Conservation (phyloP, 148 eudicot genomes). For the Chenopodium quinoa region DNA sequence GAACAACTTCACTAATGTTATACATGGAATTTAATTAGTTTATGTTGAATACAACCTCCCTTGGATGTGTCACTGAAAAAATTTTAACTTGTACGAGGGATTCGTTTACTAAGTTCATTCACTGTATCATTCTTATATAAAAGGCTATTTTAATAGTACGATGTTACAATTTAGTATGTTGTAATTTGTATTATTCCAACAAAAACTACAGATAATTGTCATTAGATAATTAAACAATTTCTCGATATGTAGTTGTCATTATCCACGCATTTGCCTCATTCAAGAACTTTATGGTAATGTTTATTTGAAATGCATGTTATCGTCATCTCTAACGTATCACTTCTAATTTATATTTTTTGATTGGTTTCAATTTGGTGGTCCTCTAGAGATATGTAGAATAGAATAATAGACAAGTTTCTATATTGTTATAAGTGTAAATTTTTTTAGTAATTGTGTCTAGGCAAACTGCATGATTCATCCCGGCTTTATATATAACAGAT, state of each 20-base stretch:
- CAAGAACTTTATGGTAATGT: neutral
- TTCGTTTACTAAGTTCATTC: neutral
- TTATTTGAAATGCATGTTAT: neutral
- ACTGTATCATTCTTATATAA: neutral
- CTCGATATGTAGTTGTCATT: neutral
- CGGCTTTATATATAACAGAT: no score
- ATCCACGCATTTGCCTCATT: neutral
- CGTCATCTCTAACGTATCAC: neutral
- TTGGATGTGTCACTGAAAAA: conserved; percentile 4
- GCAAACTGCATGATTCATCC: no score
- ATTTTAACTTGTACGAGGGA: neutral
- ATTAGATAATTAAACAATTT: neutral
- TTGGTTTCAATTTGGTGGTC: neutral
- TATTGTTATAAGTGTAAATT: no score
- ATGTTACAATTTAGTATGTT: neutral
- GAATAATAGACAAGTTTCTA: no score
- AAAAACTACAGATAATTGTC: neutral
- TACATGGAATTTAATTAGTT: conserved; percentile 14
- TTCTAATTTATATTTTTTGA: neutral
- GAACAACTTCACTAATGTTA: neutral
- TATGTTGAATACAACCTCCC: conserved; percentile 53
- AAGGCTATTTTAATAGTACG: neutral
- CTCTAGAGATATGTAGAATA: no score
- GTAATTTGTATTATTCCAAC: neutral
- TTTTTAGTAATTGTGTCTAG: no score